Evolutionary conservation across 345 rosid species (phyloP), one percentile per base, ranked within the genome.

Genomic region (Cochlearia excelsa): DNA sequence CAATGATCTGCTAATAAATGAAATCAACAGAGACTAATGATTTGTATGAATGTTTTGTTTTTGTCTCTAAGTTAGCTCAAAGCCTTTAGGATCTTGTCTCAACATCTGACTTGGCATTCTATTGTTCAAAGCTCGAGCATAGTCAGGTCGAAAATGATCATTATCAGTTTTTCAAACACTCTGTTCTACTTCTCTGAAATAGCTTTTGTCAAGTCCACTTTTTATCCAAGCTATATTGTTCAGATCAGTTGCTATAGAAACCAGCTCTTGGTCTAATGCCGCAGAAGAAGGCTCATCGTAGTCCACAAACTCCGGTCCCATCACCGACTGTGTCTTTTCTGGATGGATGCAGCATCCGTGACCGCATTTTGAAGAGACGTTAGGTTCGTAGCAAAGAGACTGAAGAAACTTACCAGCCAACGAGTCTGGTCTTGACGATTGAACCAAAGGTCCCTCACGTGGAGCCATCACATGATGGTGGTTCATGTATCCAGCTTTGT

Each of bases 241-340:
- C 54, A 87, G 77, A 44, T 87, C 88, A 3, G 87, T 75, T 31
- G 88, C 84, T 46, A 87, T 71, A 5, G 83, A 69, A 46, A 87
- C 78, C 86, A 87, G 67, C 56, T 87, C 88, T 53, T 77, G 74
- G 67, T 81, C 82, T 39, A 93, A 76, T 46, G 66, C 81, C 41
- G 70, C 69, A 49, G 78, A 53, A 27, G 81, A 74, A 26, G 70
- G 61, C 62, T 77, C 90, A 26, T 75, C 74, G 52, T 69, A 80
- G 42, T 84, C 93, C 54, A 83, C 76, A 68, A 90, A 87, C 49
- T 84, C 90, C 48, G 88, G 81, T 34, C 97, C 95, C 71, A 90
- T 46, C 78, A 90, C 48, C 65, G 88, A 66, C 48, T 29, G 16
- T 45, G 43, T 61, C 30, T 54, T 63, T 38, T 46, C 42, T 44